Evolutionary conservation across 768 basidiomycete species (phyloP).

Genomic region (Termitomyces sp.): DNA sequence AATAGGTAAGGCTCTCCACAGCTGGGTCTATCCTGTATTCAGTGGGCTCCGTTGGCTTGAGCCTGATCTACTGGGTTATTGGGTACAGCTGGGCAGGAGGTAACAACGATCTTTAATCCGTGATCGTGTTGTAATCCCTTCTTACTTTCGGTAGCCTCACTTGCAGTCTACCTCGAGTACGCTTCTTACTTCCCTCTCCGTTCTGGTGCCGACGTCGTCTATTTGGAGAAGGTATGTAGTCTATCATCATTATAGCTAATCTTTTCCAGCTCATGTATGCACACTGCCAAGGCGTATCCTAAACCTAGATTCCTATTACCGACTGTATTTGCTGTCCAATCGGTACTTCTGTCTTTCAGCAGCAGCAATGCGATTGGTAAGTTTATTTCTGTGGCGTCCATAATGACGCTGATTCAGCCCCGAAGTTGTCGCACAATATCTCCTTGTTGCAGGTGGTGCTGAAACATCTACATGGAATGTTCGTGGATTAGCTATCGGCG

Average conservation of each 20-base stretch:
- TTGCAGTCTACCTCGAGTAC: conserved; percentile 39
- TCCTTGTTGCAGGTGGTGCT: conserved; percentile 27
- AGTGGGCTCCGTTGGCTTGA: conserved; percentile 33
- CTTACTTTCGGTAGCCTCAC: conserved; percentile 18
- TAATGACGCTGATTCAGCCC: not conserved
- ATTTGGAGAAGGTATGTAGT: conserved; percentile 33
- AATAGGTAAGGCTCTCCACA: not conserved
- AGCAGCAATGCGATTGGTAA: conserved; percentile 35
- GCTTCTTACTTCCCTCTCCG: conserved; percentile 44
- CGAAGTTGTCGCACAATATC: conserved; percentile 30
- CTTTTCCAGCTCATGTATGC: not conserved
- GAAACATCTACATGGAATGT: conserved; percentile 27
- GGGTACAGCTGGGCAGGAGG: conserved; percentile 31
- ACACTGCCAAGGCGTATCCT: conserved; percentile 31
- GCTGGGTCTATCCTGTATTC: conserved; percentile 32
- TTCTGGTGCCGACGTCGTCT: conserved; percentile 45
- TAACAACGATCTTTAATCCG: conserved; percentile 4
- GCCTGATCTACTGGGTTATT: conserved; percentile 36
- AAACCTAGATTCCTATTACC: conserved; percentile 38
- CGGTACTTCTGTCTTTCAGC: conserved; percentile 30
- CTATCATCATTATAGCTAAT: not conserved
- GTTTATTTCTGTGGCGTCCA: not conserved
- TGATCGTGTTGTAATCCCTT: not conserved
- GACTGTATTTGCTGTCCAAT: conserved; percentile 37
- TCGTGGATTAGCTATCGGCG: conserved; percentile 30